phyloP scores from a whole-genome alignment of 2,329 filamentous ascomycete genomes.

The Apiospora arundinis region DNA sequence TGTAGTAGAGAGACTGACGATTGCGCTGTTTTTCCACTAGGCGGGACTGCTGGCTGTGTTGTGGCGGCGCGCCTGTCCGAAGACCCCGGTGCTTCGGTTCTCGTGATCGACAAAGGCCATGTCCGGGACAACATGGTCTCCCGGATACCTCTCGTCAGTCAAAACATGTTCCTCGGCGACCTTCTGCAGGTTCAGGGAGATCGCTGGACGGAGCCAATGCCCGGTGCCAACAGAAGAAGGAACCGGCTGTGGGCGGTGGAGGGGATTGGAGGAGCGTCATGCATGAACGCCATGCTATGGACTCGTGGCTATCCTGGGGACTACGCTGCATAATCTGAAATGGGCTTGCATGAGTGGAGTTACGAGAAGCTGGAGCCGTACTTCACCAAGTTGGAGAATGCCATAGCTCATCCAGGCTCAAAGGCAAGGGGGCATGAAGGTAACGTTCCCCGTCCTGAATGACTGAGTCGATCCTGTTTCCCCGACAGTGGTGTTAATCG shows the following conservation, averaged over 20 bases:
- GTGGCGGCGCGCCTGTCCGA: constrained; percentile 52
- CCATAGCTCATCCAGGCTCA: constrained; percentile 19
- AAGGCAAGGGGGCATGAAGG: constrained; percentile 24
- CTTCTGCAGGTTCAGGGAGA: constrained; percentile 33
- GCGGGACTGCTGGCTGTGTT: constrained; percentile 55
- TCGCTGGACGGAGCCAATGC: constrained; percentile 38
- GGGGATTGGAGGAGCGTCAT: constrained; percentile 40
- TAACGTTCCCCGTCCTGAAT: neutral
- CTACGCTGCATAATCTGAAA: constrained; percentile 40
- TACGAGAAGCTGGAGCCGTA: constrained; percentile 43
- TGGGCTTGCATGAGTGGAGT: constrained; percentile 42
- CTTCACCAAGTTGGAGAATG: constrained; percentile 39
- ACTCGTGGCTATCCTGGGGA: constrained; percentile 39
- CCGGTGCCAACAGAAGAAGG: constrained; percentile 28
- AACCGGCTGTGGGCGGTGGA: constrained; percentile 36
- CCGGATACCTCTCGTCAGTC: constrained; percentile 41
- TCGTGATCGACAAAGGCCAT: constrained; percentile 45
- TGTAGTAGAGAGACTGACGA: no score
- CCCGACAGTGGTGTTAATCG: neutral
- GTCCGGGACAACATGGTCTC: constrained; percentile 37
- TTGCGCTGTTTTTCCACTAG: constrained; percentile 28
- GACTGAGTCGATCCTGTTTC: no score
- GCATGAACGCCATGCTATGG: constrained; percentile 41
- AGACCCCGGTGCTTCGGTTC: constrained; percentile 43
- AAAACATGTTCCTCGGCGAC: constrained; percentile 32